Percentiles rank a stretch among this genome's conserved stretches.
phyloP scores from a whole-genome alignment of 1,284 basidiomycete genomes.

The Athelia psychrophila region DNA sequence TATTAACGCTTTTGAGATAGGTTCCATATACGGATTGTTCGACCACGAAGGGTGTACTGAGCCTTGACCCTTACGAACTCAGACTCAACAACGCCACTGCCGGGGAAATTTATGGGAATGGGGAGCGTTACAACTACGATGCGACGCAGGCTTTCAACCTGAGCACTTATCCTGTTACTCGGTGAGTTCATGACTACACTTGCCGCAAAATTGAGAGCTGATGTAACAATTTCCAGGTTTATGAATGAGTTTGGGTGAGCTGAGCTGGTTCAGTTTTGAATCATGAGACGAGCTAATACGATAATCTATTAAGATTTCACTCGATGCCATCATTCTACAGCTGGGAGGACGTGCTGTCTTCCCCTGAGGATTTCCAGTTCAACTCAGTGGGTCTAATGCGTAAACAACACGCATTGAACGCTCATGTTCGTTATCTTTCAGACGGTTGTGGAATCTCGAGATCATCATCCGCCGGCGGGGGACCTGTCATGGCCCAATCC shows the following conservation, averaged over 20 bases:
- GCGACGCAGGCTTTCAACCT: slow-evolving; percentile 53
- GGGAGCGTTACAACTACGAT: slow-evolving; percentile 61
- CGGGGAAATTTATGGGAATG: slow-evolving; percentile 57
- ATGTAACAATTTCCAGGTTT: slow-evolving; percentile 30
- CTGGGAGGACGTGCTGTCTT: slow-evolving; percentile 56
- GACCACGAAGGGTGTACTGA: slow-evolving; percentile 55
- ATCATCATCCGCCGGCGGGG: slow-evolving; percentile 59
- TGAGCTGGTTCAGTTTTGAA: slow-evolving; percentile 8
- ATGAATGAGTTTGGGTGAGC: slow-evolving; percentile 59
- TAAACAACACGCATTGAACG: too few species aligned
- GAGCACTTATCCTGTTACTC: slow-evolving; percentile 50
- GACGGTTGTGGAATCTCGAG: slow-evolving; percentile 52
- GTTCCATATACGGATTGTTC: slow-evolving; percentile 64
- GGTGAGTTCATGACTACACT: slow-evolving; percentile 23
- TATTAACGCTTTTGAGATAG: slow-evolving; percentile 21
- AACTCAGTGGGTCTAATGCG: slow-evolving; percentile 34
- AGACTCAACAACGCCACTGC: slow-evolving; percentile 49
- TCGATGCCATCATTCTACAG: slow-evolving; percentile 64
- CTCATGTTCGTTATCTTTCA: too few species aligned
- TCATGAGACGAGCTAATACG: background rate
- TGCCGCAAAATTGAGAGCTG: slow-evolving; percentile 1
- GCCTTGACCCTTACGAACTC: slow-evolving; percentile 53
- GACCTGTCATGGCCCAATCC: slow-evolving; percentile 56
- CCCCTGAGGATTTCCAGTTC: slow-evolving; percentile 51
- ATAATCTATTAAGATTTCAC: slow-evolving; percentile 44